Evolutionary conservation across 352 stramenopile species (phyloP).

Genomic region (Pythium utonaiense): DNA sequence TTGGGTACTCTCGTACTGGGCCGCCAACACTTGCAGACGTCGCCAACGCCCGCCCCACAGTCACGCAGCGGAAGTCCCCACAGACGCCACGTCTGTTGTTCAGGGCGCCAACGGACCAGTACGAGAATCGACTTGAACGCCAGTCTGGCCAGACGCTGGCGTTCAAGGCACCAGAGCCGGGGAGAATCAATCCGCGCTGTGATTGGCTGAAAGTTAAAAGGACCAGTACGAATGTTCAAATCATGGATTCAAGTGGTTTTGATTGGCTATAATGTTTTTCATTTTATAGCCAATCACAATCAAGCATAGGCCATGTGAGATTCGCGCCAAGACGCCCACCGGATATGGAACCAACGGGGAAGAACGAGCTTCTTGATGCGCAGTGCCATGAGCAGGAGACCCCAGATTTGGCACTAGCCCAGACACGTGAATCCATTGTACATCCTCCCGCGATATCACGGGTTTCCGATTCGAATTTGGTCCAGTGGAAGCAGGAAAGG

Average conservation of each 20-base stretch:
- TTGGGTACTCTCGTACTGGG: constrained; percentile 32
- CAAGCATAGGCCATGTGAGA: not conserved
- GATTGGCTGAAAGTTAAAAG: not conserved
- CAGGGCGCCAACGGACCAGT: not conserved
- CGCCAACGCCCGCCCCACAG: not conserved
- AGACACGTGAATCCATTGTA: no score
- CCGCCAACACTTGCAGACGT: constrained; percentile 17
- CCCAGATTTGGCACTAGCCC: not conserved
- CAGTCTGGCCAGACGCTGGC: no score
- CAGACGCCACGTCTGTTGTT: not conserved
- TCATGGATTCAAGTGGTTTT: not conserved
- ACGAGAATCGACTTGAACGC: not conserved
- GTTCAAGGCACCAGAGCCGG: constrained; percentile 1
- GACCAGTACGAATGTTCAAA: constrained; percentile 15
- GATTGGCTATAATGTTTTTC: no score
- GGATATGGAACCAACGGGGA: constrained; percentile 8
- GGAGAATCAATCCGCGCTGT: not conserved
- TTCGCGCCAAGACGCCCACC: not conserved
- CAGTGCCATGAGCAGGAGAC: not conserved
- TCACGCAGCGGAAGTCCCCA: not conserved
- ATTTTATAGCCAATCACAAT: no score
- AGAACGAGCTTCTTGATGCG: not conserved
- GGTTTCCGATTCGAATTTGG: not conserved
- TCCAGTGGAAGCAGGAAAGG: constrained; percentile 20
- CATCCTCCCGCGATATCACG: not conserved